Percentiles rank a stretch among this genome's conserved stretches.
Conservation (phyloP, 305 asterid species). For the Striga hermonthica region DNA sequence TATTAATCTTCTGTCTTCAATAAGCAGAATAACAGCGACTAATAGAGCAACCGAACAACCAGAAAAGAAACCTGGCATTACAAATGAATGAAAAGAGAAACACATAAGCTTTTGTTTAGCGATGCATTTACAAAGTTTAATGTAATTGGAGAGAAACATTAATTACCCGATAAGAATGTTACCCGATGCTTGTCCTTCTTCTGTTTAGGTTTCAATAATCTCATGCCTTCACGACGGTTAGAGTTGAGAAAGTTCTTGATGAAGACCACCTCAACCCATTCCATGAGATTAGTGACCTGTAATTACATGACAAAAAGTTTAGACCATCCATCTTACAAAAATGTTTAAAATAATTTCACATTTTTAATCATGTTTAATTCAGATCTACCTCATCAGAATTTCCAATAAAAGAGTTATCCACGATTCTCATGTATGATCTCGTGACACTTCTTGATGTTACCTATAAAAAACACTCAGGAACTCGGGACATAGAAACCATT, state of each 20-base stretch:
- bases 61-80: constrained; percentile 61
- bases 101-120: background rate
- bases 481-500: too few relatives aligned
- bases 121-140: background rate
- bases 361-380: background rate
- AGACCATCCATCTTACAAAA: too few relatives aligned
- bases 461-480: constrained; percentile 32
- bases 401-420: constrained; percentile 67
- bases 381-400: constrained; percentile 71
- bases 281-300: constrained; percentile 62
- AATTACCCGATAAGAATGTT: constrained; percentile 64
- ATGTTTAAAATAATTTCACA: too few relatives aligned
- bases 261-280: constrained; percentile 59
- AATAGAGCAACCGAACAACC: constrained; percentile 74
- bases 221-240: constrained; percentile 72
- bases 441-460: constrained; percentile 63
- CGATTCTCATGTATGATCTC: constrained; percentile 68
- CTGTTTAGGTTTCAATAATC: constrained; percentile 62
- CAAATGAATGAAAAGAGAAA: constrained; percentile 13
- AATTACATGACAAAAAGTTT: constrained; percentile 23
- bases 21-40: constrained; percentile 53
- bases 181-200: constrained; percentile 54
- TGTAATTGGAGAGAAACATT: constrained; percentile 21
- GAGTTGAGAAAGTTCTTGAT: constrained; percentile 56
- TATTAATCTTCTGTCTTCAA: constrained; percentile 45